Evolutionary conservation across 306 rosid species (phyloP).

Genomic region (Betula pendula): DNA sequence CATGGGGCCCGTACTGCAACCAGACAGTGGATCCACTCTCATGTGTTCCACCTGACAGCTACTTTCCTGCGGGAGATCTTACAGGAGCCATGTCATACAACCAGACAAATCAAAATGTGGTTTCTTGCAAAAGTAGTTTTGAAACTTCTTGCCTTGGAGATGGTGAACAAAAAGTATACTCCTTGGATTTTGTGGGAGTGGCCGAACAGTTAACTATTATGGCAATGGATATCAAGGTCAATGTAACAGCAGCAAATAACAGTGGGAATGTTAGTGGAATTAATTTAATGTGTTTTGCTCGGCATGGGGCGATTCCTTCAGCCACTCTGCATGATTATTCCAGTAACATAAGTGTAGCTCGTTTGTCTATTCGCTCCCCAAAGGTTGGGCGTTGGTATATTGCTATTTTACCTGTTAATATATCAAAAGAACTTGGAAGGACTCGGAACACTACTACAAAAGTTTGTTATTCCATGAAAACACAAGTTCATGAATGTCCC

Average conservation of each 20-base stretch:
- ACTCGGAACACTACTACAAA: conserved; percentile 31
- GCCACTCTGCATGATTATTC: conserved; percentile 65
- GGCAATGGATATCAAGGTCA: conserved; percentile 52
- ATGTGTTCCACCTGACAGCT: conserved; percentile 49
- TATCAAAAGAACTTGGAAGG: conserved; percentile 49
- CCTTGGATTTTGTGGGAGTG: conserved; percentile 60
- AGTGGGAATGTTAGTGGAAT: conserved; percentile 38
- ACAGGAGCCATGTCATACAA: conserved; percentile 31
- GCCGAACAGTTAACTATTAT: conserved; percentile 67
- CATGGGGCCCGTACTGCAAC: conserved; percentile 80
- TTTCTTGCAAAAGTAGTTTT: conserved; percentile 62
- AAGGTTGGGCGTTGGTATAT: conserved; percentile 76
- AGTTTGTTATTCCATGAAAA: conserved; percentile 72
- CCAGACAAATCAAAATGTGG: conserved; percentile 36
- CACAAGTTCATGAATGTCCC: conserved; percentile 72
- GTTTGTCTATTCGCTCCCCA: conserved; percentile 69
- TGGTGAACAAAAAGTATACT: conserved; percentile 50
- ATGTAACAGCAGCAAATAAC: conserved; percentile 40
- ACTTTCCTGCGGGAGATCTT: conserved; percentile 28
- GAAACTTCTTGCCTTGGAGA: conserved; percentile 57
- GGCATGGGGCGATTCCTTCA: conserved; percentile 87
- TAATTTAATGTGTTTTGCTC: conserved; percentile 66
- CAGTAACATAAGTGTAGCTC: conserved; percentile 49
- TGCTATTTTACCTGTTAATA: conserved; percentile 49
- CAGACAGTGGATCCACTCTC: conserved; percentile 73